Percentiles rank a stretch among this genome's conserved stretches.
These are phyloP conservation scores for Amesomyces nigricolor DNA, from an alignment of 2,329 filamentous ascomycete genomes.

Conservation along the genomic window DNA sequence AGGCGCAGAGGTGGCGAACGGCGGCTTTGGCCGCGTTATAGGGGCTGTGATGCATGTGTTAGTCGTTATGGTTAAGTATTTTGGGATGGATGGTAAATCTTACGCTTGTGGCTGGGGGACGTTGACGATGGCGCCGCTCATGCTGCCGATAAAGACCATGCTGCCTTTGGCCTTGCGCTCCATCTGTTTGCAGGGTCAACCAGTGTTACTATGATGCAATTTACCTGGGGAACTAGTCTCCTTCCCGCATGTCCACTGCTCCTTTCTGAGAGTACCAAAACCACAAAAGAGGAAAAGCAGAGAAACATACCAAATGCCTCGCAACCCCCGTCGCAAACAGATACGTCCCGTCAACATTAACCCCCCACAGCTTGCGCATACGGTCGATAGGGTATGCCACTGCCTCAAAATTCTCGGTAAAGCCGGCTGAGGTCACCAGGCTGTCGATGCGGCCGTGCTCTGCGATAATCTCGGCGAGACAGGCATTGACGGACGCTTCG, in stretches of 20 bases:
- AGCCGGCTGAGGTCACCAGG: constrained; percentile 92
- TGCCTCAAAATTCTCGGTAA: constrained; percentile 93
- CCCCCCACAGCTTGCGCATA: constrained; percentile 87
- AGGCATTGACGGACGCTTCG: constrained; percentile 68
- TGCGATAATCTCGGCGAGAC: constrained; percentile 63
- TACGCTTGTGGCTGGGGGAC: constrained; percentile 85
- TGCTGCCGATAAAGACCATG: constrained; percentile 93
- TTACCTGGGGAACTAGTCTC: no score
- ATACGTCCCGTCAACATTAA: constrained; percentile 91
- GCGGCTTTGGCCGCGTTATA: constrained; percentile 94
- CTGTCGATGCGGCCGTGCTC: constrained; percentile 81
- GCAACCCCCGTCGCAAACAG: constrained; percentile 80
- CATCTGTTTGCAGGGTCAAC: constrained; percentile 43
- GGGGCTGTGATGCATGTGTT: constrained; percentile 42
- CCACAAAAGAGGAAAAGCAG: background rate
- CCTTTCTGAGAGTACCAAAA: background rate
- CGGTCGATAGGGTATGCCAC: constrained; percentile 86
- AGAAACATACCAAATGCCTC: constrained; percentile 56
- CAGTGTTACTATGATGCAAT: background rate
- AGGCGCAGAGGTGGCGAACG: constrained; percentile 79
- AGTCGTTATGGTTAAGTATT: background rate
- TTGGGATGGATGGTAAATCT: constrained; percentile 25
- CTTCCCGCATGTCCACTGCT: no score
- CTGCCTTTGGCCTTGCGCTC: constrained; percentile 70
- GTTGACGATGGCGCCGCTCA: constrained; percentile 91